Base-by-base conservation (phyloP, 768 basidiomycete genomes). In the Trametes cinnabarina region DNA sequence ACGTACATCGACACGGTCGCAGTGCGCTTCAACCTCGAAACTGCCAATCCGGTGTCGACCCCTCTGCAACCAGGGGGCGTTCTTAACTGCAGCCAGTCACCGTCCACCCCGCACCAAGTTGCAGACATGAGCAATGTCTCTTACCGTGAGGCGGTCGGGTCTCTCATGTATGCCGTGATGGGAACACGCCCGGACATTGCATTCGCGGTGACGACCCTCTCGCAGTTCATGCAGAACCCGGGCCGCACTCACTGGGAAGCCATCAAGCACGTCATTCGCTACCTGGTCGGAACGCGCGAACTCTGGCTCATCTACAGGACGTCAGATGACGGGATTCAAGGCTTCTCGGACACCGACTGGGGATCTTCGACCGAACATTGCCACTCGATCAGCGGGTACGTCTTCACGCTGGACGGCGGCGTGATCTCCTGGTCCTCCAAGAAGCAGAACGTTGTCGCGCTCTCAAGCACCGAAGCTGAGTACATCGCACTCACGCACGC, bases 381-480 rank as follows among this genome's bases (percentile, higher is more conserved):
- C 8, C 66, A 57, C 51, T 63, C 65, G 44, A 58, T 64, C 25
- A 64, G 66, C 25, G 71, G 74, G 1, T 73, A 71, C 56, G 47
- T 65, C 4, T 72, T 69, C 65, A 58, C 62, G 19, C 39, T 70
- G 30, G 63, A 42, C 23, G 66, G 62, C 2, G 68, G 60, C 0
- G 55, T 60, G 10, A 57, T 76, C 28, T 46, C 57, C 14, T 76
- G 74, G 72, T 51, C 47, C 1, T 65, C 69, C 0, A 61, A 65
- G 46, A 66, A 69, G 52, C 76, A 76, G 61, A 19, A 58, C 9
- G 62, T 62, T 15, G 62, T 72, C 32, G 67, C 73, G 1, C 40
- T 63, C 5, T 75, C 72, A 2, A 69, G 65, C 26, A 69, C 66
- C 17, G 71, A 77, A 56, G 72, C 76, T 1, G 72, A 77, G 63